Percentiles rank a stretch among this genome's conserved stretches.
Evolutionary conservation across 306 rosid genomes (phyloP).

Genomic region (Gastrolobium villosum): DNA sequence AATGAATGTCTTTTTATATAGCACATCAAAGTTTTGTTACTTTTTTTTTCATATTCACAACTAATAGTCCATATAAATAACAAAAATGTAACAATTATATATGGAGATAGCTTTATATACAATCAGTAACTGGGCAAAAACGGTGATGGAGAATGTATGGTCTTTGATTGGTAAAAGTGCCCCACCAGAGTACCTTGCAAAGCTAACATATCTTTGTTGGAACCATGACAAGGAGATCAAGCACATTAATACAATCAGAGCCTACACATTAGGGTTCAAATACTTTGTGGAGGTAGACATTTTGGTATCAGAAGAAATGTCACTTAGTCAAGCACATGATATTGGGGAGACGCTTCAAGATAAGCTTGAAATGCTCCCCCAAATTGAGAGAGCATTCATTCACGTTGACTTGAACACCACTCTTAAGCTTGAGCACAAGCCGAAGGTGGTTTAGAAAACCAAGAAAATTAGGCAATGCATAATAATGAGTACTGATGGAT

Average conservation of each 20-base stretch:
- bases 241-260: conserved; percentile 83
- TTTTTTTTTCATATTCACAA: too few species aligned
- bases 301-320: conserved; percentile 71
- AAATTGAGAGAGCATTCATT: conserved; percentile 92
- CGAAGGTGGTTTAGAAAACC: conserved; percentile 41
- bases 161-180: conserved; percentile 86
- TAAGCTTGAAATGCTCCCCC: conserved; percentile 82
- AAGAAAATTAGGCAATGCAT: conserved; percentile 9
- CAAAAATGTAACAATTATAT: neutral
- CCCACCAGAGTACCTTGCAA: conserved; percentile 86
- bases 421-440: conserved; percentile 82
- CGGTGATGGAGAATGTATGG: conserved; percentile 91
- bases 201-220: conserved; percentile 85
- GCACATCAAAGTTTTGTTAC: too few species aligned
- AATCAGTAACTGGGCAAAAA: conserved; percentile 84
- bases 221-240: conserved; percentile 80
- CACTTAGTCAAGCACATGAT: conserved; percentile 77
- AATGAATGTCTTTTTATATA: too few species aligned
- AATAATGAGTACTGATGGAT: conserved; percentile 12
- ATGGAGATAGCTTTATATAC: conserved; percentile 90
- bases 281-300: conserved; percentile 93
- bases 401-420: conserved; percentile 86
- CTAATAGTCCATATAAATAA: neutral
- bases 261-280: conserved; percentile 78
- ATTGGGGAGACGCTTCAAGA: conserved; percentile 92